Base-by-base conservation (phyloP, 1,139 yeast genomes). In the Candida pseudoviswanathii region DNA sequence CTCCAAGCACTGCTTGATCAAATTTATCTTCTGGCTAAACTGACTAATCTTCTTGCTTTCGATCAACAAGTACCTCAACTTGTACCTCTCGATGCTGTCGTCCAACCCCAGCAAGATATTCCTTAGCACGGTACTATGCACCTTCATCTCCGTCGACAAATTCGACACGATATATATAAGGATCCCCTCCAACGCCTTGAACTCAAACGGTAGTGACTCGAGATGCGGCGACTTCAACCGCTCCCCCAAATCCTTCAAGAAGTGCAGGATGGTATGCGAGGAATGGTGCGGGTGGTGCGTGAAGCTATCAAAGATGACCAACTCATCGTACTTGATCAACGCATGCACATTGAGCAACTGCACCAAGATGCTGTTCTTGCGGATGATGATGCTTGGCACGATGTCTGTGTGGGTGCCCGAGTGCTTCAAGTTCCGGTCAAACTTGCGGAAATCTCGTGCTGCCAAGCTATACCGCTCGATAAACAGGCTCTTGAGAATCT, bases 41-140 rank as follows among this genome's bases (percentile, higher is more conserved):
- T 73, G 78, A 8, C 77, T 66, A 45, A 75, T 67, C 52, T 75
- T 76, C 51, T 76, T 76, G 41, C 73, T 68, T 56, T 75, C 77
- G 39, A 75, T 74, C 45, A 76, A 64, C 9, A 76, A 60, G 51
- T 75, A 75, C 27, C 80, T 56, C 30, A 76, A 60, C 50, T 72
- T 70, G 24, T 63, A 63, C 42, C 77, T 56, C 41, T 76, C 80
- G 4, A 76, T 74, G 10, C 75, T 68, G 37, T 64, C 64, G 50
- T 76, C 80, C 21, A 76, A 61, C 1, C 77, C 72, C 39, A 57
- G 58, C 36, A 76, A 55, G 21, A 75, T 63, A 51, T 72, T 73
- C 36, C 62, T 65, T 8, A 76, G 59, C 3, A 75, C 77, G 0
- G 77, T 73, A 16, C 64, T 64, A 50, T 75, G 80, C 3, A 76